phyloP scores from a whole-genome alignment of 208 protist species.

The Vickermania ingenoplastis region DNA sequence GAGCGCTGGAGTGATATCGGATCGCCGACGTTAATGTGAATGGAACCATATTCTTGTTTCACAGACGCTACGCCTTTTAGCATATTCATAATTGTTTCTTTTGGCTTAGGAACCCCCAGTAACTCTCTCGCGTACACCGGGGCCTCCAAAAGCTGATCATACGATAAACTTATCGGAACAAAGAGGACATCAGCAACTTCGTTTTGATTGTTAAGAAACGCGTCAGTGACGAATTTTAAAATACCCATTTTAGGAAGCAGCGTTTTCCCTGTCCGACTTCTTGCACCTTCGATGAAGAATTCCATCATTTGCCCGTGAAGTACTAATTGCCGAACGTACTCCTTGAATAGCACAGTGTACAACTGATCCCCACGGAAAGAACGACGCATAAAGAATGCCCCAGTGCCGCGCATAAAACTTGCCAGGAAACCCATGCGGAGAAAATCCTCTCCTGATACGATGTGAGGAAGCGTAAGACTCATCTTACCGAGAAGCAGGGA shows the following conservation, averaged over 20 bases:
- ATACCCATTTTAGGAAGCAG: slow-evolving; percentile 83
- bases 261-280: slow-evolving; percentile 82
- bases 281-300: slow-evolving; percentile 88
- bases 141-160: slow-evolving; percentile 84
- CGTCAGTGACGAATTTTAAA: slow-evolving; percentile 81
- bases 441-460: slow-evolving; percentile 86
- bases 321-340: slow-evolving; percentile 78
- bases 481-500: slow-evolving; percentile 68
- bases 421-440: slow-evolving; percentile 55
- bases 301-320: slow-evolving; percentile 42
- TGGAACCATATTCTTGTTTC: slow-evolving; percentile 54
- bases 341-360: slow-evolving; percentile 68
- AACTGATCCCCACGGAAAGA: slow-evolving; percentile 70
- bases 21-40: slow-evolving; percentile 73
- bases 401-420: slow-evolving; percentile 74
- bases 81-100: slow-evolving; percentile 70
- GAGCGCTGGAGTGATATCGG: slow-evolving; percentile 56
- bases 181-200: slow-evolving; percentile 71
- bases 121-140: slow-evolving; percentile 79
- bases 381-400: slow-evolving; percentile 88
- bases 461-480: slow-evolving; percentile 58
- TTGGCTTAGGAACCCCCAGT: slow-evolving; percentile 74
- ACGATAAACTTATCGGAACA: slow-evolving; percentile 78
- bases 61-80: slow-evolving; percentile 41
- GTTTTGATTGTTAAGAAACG: slow-evolving; percentile 52